phyloP scores from a whole-genome alignment of 495 filamentous ascomycete genomes.

The Trypethelium eluteriae region DNA sequence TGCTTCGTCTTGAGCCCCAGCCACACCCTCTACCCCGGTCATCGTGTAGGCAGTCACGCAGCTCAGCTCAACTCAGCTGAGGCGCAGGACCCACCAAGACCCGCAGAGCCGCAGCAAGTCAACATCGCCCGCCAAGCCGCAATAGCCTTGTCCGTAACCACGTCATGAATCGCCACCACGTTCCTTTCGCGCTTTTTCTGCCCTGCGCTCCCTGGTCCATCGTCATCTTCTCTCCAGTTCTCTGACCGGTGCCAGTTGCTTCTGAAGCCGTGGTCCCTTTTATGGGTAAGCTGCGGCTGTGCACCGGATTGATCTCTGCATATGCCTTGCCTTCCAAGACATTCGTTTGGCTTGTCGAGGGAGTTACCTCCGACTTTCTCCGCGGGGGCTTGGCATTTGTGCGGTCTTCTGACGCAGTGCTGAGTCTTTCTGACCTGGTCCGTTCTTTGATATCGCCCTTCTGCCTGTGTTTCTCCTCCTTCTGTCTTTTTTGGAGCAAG shows the following conservation, averaged over 20 bases:
- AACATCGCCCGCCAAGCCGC: constrained; percentile 15
- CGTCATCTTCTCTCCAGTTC: constrained; percentile 9
- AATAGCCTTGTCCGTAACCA: constrained; percentile 33
- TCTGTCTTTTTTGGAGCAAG: constrained; percentile 26
- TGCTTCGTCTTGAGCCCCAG: too few species aligned
- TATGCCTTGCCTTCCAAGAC: constrained; percentile 25
- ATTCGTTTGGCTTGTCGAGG: constrained; percentile 14
- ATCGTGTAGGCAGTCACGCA: background rate
- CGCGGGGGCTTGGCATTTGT: background rate
- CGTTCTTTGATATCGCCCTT: constrained; percentile 20
- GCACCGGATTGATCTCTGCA: constrained; percentile 21
- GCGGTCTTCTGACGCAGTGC: constrained; percentile 18
- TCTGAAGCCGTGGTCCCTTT: constrained; percentile 15
- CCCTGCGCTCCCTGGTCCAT: constrained; percentile 17
- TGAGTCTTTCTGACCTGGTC: constrained; percentile 15
- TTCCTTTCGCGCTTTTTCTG: constrained; percentile 24
- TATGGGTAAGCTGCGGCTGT: constrained; percentile 21
- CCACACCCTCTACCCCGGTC: too few species aligned
- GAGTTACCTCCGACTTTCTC: constrained; percentile 14
- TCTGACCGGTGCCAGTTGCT: constrained; percentile 15
- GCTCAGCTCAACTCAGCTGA: background rate
- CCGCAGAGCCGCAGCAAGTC: background rate
- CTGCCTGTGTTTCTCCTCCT: constrained; percentile 45
- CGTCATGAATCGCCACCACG: constrained; percentile 30
- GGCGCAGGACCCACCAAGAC: background rate